Evolutionary conservation across 805 yeast genomes (phyloP).

Genomic region (Yarrowia deformans): DNA sequence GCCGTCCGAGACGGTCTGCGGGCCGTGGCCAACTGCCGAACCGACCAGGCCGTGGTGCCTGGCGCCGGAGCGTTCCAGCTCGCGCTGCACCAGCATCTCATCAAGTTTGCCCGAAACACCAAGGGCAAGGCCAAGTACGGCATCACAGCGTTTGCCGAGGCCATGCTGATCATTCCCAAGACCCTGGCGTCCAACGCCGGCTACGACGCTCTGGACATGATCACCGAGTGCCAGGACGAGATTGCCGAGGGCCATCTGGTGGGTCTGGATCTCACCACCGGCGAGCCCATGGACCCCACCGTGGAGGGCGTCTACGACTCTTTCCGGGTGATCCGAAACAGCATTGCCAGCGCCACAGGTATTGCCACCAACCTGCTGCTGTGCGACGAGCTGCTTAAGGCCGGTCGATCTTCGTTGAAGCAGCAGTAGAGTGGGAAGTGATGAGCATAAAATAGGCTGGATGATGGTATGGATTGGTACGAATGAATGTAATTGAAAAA

Average conservation of each 20-base stretch:
- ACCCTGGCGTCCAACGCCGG: conserved; percentile 93
- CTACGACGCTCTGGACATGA: conserved; percentile 86
- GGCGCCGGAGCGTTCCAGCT: conserved; percentile 98
- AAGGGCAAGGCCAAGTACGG: conserved; percentile 92
- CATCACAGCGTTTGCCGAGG: conserved; percentile 91
- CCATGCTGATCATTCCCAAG: conserved; percentile 89
- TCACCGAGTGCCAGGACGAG: conserved; percentile 89
- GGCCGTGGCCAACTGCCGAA: conserved; percentile 89
- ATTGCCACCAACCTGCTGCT: conserved; percentile 89
- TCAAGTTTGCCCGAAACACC: conserved; percentile 58
- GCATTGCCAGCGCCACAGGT: conserved; percentile 89
- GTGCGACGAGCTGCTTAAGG: conserved; percentile 95
- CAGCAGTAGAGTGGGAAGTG: conserved; percentile 47
- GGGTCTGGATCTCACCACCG: conserved; percentile 88
- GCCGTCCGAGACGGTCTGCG: conserved; percentile 97
- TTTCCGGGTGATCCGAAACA: conserved; percentile 91
- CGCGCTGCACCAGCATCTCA: conserved; percentile 75
- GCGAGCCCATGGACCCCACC: conserved; percentile 95
- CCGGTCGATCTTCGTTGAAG: conserved; percentile 93
- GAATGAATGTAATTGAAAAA: conserved; percentile 10
- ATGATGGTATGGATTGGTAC: neutral
- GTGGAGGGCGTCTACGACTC: conserved; percentile 97
- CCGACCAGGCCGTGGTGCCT: conserved; percentile 85
- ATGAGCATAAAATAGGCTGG: neutral
- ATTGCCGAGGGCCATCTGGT: conserved; percentile 79